Percentiles rank a stretch among this genome's conserved stretches.
Conservation (phyloP, 768 basidiomycete species). For the Kwoniella botswanensis region DNA sequence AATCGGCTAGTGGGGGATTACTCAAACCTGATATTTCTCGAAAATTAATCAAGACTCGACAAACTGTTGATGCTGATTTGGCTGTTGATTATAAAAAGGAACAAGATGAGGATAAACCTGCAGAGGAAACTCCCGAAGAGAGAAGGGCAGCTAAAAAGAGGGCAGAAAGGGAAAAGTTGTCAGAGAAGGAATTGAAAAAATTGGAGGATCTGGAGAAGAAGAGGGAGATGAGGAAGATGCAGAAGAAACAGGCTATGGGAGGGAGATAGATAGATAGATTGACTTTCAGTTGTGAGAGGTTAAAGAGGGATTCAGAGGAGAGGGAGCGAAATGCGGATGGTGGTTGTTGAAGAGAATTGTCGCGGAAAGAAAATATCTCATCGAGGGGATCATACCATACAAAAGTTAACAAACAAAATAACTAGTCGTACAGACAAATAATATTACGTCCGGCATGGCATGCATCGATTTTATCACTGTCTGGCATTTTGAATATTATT, state of each 20-base stretch:
- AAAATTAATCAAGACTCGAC: conserved; percentile 76
- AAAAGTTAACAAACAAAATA: too few relatives aligned
- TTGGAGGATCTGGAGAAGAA: conserved; percentile 55
- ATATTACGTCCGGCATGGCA: too few relatives aligned
- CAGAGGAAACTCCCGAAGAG: conserved; percentile 52
- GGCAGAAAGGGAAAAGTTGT: conserved; percentile 50
- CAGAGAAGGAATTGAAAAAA: conserved; percentile 54
- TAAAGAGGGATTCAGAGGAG: neutral
- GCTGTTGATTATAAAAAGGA: conserved; percentile 42
- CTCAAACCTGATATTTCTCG: conserved; percentile 78
- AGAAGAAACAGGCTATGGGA: conserved; percentile 48
- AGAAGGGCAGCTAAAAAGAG: conserved; percentile 52
- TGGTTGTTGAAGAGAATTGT: too few relatives aligned
- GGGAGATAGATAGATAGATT: neutral
- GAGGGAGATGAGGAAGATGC: conserved; percentile 52
- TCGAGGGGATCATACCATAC: too few relatives aligned
- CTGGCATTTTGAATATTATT: neutral
- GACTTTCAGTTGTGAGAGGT: neutral
- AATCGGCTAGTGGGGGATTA: conserved; percentile 33
- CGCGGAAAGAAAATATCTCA: too few relatives aligned
- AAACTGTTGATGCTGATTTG: conserved; percentile 72
- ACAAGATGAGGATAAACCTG: conserved; percentile 52
- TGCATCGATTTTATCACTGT: too few relatives aligned
- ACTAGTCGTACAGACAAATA: too few relatives aligned
- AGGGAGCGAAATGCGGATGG: too few relatives aligned